These are phyloP conservation scores for Hypoxylon sp. DNA, from an alignment of 2,329 filamentous ascomycete species.

Conservation along the genomic window DNA sequence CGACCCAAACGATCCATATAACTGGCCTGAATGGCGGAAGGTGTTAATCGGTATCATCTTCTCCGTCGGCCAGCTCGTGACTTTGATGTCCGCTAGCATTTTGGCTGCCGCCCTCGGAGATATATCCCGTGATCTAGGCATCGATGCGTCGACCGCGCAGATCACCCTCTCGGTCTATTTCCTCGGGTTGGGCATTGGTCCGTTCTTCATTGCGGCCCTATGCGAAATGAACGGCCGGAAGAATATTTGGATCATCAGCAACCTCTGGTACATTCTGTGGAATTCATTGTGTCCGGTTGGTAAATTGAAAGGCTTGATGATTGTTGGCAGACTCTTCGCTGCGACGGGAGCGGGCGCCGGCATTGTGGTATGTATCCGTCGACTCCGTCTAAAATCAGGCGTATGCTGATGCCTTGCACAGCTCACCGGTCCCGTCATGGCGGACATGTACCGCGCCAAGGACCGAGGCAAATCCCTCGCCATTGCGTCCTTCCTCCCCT, in stretches of 20 bases:
- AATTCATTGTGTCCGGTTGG: constrained; percentile 53
- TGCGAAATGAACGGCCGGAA: constrained; percentile 54
- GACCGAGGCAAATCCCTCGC: constrained; percentile 55
- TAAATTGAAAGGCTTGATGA: constrained; percentile 50
- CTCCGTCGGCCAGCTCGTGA: constrained; percentile 53
- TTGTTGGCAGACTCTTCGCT: constrained; percentile 49
- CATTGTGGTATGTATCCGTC: constrained; percentile 45
- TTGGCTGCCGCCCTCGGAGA: constrained; percentile 53
- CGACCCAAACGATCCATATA: constrained; percentile 44
- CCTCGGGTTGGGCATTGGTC: constrained; percentile 53
- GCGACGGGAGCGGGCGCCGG: constrained; percentile 51
- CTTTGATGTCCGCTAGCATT: constrained; percentile 54
- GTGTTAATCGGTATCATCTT: constrained; percentile 49
- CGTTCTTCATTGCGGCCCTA: constrained; percentile 52
- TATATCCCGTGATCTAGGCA: constrained; percentile 51
- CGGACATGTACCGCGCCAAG: constrained; percentile 54
- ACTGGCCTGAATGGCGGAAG: constrained; percentile 41
- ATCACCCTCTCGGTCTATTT: constrained; percentile 54
- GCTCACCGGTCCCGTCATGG: constrained; percentile 53
- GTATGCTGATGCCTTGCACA: constrained; percentile 29
- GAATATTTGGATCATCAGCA: constrained; percentile 52
- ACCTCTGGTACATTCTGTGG: constrained; percentile 54
- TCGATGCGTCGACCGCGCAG: constrained; percentile 48
- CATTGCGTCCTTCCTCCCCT: constrained; percentile 50
- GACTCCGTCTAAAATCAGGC: not conserved